phyloP scores from a whole-genome alignment of 208 protist species.

The Ichthyophonus hoferi region DNA sequence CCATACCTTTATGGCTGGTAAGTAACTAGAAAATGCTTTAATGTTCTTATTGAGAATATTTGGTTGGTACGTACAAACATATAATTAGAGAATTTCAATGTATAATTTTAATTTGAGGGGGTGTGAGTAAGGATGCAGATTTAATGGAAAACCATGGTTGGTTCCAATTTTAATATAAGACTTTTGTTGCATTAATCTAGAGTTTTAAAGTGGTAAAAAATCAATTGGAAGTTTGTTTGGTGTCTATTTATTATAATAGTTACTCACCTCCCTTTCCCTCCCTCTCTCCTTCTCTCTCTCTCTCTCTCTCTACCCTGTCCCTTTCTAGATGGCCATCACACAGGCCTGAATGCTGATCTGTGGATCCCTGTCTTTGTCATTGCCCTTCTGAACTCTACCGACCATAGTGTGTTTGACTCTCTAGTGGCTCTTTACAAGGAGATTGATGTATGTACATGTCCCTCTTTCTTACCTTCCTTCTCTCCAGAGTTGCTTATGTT shows the following conservation, averaged over 20 bases:
- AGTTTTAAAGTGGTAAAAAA: too few species aligned
- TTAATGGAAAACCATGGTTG: too few species aligned
- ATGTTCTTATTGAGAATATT: too few species aligned
- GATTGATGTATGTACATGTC: constrained; percentile 17
- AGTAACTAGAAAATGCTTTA: background rate
- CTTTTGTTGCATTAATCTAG: too few species aligned
- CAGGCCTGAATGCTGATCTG: constrained; percentile 21
- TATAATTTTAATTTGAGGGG: too few species aligned
- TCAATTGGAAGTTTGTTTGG: too few species aligned
- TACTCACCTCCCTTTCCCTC: background rate
- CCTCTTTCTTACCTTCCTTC: background rate
- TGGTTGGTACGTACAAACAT: too few species aligned
- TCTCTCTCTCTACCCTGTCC: background rate
- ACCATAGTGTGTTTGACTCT: background rate
- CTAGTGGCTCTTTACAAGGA: background rate
- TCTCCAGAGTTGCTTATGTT: background rate
- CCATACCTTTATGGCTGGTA: background rate
- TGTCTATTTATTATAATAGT: background rate
- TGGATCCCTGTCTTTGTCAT: background rate
- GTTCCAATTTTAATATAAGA: too few species aligned
- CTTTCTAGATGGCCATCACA: background rate
- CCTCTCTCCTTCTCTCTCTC: too few species aligned
- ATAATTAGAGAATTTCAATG: too few species aligned
- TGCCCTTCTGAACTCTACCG: background rate
- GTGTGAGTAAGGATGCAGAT: too few species aligned